These are phyloP conservation scores for Phytophthora tubulina DNA, from an alignment of 352 stramenopile genomes.

Conservation along the genomic window DNA sequence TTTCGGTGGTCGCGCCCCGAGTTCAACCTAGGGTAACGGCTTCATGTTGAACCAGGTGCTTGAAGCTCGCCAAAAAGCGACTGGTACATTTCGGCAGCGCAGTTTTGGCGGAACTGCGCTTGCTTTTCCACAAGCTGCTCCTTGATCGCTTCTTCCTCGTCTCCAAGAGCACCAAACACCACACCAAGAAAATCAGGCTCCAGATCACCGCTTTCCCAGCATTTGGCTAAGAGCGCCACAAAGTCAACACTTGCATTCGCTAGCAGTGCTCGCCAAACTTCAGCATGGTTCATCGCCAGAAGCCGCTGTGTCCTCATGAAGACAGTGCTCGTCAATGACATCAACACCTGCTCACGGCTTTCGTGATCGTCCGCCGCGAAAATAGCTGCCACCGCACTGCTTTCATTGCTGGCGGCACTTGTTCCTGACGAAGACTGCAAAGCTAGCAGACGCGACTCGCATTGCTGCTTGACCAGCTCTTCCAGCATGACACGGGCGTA, in stretches of 20 bases:
- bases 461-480: slow-evolving; percentile 63
- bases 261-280: slow-evolving; percentile 48
- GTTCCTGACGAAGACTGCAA: slow-evolving; percentile 17
- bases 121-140: slow-evolving; percentile 48
- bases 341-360: slow-evolving; percentile 43
- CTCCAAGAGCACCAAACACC: slow-evolving; percentile 51
- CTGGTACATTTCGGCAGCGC: slow-evolving; percentile 32
- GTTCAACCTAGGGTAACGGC: slow-evolving; percentile 23
- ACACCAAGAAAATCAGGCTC: slow-evolving; percentile 32
- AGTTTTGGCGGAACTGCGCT: slow-evolving; percentile 45
- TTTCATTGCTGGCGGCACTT: background rate
- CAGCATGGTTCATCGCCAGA: slow-evolving; percentile 28
- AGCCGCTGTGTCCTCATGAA: slow-evolving; percentile 29
- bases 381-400: slow-evolving; percentile 22
- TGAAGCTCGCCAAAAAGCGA: slow-evolving; percentile 35
- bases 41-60: slow-evolving; percentile 24
- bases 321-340: slow-evolving; percentile 27
- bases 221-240: slow-evolving; percentile 48
- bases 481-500: slow-evolving; percentile 74
- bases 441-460: slow-evolving; percentile 35
- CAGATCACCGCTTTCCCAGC: slow-evolving; percentile 51
- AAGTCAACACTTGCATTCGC: slow-evolving; percentile 51
- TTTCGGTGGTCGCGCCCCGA: slow-evolving; percentile 19
- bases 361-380: slow-evolving; percentile 28
- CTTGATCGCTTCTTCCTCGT: slow-evolving; percentile 51